A percentile compares a stretch with the other conserved stretches of the same genome.
Evolutionary conservation across 306 rosid genomes (phyloP).

Genomic region (Ceratonia siliqua): DNA sequence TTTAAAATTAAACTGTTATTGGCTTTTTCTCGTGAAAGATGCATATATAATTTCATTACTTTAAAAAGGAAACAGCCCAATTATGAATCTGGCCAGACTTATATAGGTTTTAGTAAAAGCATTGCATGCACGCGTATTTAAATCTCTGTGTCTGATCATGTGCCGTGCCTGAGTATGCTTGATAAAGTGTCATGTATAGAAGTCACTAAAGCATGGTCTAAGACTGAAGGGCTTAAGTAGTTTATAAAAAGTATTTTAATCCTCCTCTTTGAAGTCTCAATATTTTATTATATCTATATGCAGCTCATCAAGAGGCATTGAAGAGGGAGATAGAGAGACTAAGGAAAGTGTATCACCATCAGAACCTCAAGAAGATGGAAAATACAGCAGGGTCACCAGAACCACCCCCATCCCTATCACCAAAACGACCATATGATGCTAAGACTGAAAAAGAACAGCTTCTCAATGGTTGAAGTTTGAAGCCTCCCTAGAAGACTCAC

Average conservation of each 20-base stretch:
- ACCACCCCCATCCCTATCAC: conserved; percentile 37
- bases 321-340: conserved; percentile 97
- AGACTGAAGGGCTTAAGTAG: too few species aligned
- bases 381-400: conserved; percentile 43
- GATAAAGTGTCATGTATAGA: conserved; percentile 13
- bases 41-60: conserved; percentile 31
- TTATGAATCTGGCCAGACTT: conserved; percentile 35
- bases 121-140: conserved; percentile 42
- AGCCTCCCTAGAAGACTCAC: conserved; percentile 27
- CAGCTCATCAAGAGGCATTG: conserved; percentile 98
- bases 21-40: conserved; percentile 28
- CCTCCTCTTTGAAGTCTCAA: too few species aligned
- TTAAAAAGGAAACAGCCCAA: conserved; percentile 22
- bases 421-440: conserved; percentile 36
- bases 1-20: not conserved
- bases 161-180: conserved; percentile 35
- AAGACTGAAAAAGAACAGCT: conserved; percentile 59
- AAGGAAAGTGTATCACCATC: conserved; percentile 83
- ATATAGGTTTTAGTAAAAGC: conserved; percentile 38
- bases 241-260: too few species aligned
- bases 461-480: conserved; percentile 51
- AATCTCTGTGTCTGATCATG: conserved; percentile 34
- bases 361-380: conserved; percentile 53
- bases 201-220: too few species aligned
- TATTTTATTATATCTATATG: conserved; percentile 11